These are phyloP conservation scores for Penicillium lagena DNA, from an alignment of 495 filamentous ascomycete species.

Conservation along the genomic window DNA sequence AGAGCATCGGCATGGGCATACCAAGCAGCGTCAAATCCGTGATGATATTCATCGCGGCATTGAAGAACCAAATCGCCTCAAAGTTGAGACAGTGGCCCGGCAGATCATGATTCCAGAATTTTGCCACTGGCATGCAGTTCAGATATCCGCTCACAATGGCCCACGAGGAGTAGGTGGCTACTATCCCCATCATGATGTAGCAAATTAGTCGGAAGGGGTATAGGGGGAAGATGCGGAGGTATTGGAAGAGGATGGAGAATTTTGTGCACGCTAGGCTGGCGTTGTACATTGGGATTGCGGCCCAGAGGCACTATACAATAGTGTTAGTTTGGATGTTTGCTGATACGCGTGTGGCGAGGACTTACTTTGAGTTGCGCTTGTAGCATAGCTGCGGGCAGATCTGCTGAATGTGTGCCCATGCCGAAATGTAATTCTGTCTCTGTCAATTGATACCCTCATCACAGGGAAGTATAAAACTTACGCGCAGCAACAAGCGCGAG, in stretches of 20 bases:
- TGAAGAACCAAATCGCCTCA: conserved; percentile 42
- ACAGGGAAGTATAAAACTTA: conserved; percentile 8
- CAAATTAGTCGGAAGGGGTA: conserved; percentile 25
- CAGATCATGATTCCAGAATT: conserved; percentile 46
- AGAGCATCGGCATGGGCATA: conserved; percentile 51
- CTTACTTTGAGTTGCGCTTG: conserved; percentile 28
- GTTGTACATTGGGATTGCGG: conserved; percentile 36
- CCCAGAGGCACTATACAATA: conserved; percentile 25
- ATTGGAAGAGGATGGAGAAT: conserved; percentile 43
- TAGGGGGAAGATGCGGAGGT: conserved; percentile 39
- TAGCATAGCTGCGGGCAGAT: conserved; percentile 11
- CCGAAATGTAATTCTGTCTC: conserved; percentile 24
- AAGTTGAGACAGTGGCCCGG: conserved; percentile 46
- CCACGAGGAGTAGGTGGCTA: conserved; percentile 30
- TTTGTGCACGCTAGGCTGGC: conserved; percentile 35
- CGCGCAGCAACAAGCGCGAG: conserved; percentile 27
- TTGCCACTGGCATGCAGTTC: conserved; percentile 47
- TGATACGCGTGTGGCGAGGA: neutral
- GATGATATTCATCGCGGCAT: conserved; percentile 47
- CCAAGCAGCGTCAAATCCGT: conserved; percentile 50
- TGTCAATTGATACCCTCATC: neutral
- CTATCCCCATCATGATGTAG: conserved; percentile 26
- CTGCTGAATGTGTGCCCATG: conserved; percentile 19
- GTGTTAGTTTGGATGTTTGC: neutral
- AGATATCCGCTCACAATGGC: conserved; percentile 38